Evolutionary conservation across 768 basidiomycete species (phyloP).

Genomic region (Russula ochroleuca): DNA sequence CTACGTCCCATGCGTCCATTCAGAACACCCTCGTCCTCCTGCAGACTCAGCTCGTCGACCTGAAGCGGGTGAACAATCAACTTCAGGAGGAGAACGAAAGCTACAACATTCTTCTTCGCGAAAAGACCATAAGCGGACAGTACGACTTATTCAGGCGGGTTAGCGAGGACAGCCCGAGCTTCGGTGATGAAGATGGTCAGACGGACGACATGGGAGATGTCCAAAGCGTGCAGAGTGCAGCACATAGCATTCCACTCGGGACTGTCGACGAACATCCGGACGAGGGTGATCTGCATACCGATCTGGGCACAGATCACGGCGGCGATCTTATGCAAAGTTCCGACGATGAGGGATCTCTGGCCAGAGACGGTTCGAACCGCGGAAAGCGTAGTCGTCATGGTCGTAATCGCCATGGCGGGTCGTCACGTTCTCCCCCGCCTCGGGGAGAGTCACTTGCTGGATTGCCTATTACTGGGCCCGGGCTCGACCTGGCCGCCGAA

Average conservation of each 20-base stretch:
- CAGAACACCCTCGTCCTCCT: conserved; percentile 81
- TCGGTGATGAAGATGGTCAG: conserved; percentile 27
- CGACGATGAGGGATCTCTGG: conserved; percentile 31
- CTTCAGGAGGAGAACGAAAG: conserved; percentile 96
- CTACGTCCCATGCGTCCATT: conserved; percentile 77
- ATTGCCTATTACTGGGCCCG: conserved; percentile 83
- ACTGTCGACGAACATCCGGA: conserved; percentile 37
- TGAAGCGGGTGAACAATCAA: conserved; percentile 83
- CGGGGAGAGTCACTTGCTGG: conserved; percentile 82
- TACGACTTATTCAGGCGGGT: conserved; percentile 73
- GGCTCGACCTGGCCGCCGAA: conserved; percentile 86
- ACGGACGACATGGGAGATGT: conserved; percentile 32
- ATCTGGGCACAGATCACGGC: conserved; percentile 39
- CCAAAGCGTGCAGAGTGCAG: conserved; percentile 50
- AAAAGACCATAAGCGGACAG: conserved; percentile 86
- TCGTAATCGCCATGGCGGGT: conserved; percentile 50
- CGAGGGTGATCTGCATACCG: conserved; percentile 51
- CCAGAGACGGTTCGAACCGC: conserved; percentile 35
- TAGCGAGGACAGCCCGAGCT: conserved; percentile 38
- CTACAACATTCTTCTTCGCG: conserved; percentile 89
- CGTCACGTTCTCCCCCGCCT: conserved; percentile 48
- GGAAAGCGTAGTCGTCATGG: conserved; percentile 42
- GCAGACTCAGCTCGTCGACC: conserved; percentile 78
- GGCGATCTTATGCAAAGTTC: conserved; percentile 43
- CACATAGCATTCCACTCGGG: conserved; percentile 56